Conservation (phyloP, 73 alveolate genomes). For the Paramecium primaurelia region DNA sequence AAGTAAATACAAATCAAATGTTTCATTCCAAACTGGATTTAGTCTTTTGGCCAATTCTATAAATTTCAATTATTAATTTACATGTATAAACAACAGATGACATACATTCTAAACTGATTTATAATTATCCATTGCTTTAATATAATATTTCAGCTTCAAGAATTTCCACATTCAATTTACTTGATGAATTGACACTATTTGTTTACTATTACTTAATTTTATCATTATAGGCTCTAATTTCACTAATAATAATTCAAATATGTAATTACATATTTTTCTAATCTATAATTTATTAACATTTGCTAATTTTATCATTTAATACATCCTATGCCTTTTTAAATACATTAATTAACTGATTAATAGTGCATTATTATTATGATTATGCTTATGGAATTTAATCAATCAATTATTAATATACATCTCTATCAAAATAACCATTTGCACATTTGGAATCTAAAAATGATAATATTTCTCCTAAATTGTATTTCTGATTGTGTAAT, state of each 20-base stretch:
- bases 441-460: conserved; percentile 5
- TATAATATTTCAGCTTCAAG: background rate
- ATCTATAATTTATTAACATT: background rate
- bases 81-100: background rate
- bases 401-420: background rate
- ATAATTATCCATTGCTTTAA: background rate
- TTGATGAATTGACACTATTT: background rate
- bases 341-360: conserved; percentile 15
- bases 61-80: background rate
- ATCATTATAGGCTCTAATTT: conserved; percentile 7
- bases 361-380: background rate
- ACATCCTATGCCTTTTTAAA: conserved; percentile 7
- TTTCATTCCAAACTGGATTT: background rate
- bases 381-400: background rate
- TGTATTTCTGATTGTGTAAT: background rate
- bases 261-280: background rate
- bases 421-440: conserved; percentile 42
- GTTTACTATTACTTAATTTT: background rate
- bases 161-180: background rate
- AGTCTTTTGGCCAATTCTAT: background rate
- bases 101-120: background rate
- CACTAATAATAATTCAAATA: background rate
- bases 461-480: background rate
- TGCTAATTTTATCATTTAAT: background rate
- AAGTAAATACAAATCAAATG: background rate